Conservation (phyloP, 2,329 filamentous ascomycete species). For the Paramyrothecium roridum region DNA sequence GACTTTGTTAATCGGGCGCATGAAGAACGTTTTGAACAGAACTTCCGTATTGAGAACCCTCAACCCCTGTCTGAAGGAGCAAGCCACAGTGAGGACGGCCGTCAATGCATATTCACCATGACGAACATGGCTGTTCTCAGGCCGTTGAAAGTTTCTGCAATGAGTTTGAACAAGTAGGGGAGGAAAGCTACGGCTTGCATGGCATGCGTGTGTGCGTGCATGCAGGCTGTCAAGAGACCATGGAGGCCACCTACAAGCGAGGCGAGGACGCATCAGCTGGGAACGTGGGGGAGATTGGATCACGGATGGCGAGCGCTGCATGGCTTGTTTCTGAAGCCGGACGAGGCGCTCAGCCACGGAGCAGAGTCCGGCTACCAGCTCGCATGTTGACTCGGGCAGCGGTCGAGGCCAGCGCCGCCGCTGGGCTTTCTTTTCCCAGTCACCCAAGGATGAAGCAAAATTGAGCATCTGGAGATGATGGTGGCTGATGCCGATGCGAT, state of each 20-base stretch:
- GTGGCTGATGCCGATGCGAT: too few relatives aligned
- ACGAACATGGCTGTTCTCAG: not conserved
- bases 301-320: too few relatives aligned
- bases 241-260: not conserved
- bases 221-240: not conserved
- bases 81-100: not conserved
- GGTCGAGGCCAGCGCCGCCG: not conserved
- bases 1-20: too few relatives aligned
- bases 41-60: not conserved
- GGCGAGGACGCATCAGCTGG: not conserved
- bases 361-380: too few relatives aligned
- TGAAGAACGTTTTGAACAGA: too few relatives aligned
- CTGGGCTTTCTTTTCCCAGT: not conserved
- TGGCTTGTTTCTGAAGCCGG: too few relatives aligned
- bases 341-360: too few relatives aligned
- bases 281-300: not conserved
- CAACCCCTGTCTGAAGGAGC: not conserved
- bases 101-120: not conserved
- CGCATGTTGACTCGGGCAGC: too few relatives aligned
- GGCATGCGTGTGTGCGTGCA: not conserved
- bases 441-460: not conserved
- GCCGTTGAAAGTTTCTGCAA: not conserved
- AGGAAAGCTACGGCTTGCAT: too few relatives aligned
- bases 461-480: not conserved
- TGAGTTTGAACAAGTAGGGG: too few relatives aligned